These are phyloP conservation scores for Boletus sp. DNA, from an alignment of 1,284 basidiomycete genomes.

Conservation along the genomic window DNA sequence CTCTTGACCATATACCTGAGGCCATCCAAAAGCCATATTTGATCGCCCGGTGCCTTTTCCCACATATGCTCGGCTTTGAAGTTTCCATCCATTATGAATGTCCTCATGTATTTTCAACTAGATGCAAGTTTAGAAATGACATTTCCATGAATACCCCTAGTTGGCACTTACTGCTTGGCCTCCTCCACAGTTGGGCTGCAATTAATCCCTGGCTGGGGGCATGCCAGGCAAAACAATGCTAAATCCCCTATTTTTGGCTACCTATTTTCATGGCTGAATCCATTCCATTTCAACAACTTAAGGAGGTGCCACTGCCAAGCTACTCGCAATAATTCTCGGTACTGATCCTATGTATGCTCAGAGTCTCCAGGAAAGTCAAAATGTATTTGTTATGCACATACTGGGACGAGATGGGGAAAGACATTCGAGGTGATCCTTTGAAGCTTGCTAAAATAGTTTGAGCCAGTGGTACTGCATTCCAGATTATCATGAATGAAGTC, in stretches of 20 bases:
- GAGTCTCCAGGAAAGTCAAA: too few relatives aligned
- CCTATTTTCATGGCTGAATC: neutral
- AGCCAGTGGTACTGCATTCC: conserved; percentile 33
- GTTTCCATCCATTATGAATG: too few relatives aligned
- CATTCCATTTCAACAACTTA: conserved; percentile 11
- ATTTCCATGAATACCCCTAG: too few relatives aligned
- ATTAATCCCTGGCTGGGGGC: conserved; percentile 23
- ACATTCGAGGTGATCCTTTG: conserved; percentile 27
- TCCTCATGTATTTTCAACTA: conserved; percentile 1
- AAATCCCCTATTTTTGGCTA: conserved; percentile 4
- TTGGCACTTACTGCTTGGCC: neutral
- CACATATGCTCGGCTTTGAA: conserved; percentile 14
- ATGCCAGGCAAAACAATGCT: conserved; percentile 20
- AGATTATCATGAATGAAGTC: conserved; percentile 34
- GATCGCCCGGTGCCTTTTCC: neutral
- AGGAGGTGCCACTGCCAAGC: conserved; percentile 8
- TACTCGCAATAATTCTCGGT: conserved; percentile 15
- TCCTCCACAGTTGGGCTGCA: neutral
- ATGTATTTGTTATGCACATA: too few relatives aligned
- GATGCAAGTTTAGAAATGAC: too few relatives aligned
- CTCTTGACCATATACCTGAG: conserved; percentile 7
- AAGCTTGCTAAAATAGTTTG: conserved; percentile 34
- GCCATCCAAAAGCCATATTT: conserved; percentile 20
- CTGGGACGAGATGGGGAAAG: conserved; percentile 27
- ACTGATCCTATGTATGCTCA: conserved; percentile 1